phyloP scores from a whole-genome alignment of 139 green algal genomes.

The Closterium sp. region DNA sequence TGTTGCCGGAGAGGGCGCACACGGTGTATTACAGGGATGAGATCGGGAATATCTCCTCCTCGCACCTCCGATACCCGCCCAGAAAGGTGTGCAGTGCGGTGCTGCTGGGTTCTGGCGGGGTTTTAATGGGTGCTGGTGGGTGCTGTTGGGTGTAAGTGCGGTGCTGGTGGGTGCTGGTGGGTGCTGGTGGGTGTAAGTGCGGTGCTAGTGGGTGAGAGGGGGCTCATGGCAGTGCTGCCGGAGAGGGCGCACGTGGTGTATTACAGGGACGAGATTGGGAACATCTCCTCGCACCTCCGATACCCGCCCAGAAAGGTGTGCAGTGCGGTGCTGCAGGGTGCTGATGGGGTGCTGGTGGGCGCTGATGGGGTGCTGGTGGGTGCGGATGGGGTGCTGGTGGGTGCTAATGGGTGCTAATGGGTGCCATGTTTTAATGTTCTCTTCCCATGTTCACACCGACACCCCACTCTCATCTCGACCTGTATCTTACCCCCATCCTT shows the following conservation, averaged over 20 bases:
- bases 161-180: no score
- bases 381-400: background rate
- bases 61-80: constrained; percentile 20
- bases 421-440: no score
- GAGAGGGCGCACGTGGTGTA: constrained; percentile 66
- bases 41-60: constrained; percentile 89
- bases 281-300: constrained; percentile 66
- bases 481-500: no score
- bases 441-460: no score
- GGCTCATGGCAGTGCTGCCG: constrained; percentile 63
- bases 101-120: no score
- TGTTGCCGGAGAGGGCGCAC: no score
- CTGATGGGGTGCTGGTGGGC: background rate
- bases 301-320: background rate
- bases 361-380: background rate
- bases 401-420: no score
- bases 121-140: background rate
- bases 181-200: no score
- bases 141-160: background rate
- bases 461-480: no score
- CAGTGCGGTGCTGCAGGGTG: background rate
- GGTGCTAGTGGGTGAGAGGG: no score
- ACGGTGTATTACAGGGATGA: constrained; percentile 80
- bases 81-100: background rate
- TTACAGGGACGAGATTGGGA: constrained; percentile 86